Evolutionary conservation across 257 asterid genomes (phyloP).

Genomic region (Solanum virginianum): DNA sequence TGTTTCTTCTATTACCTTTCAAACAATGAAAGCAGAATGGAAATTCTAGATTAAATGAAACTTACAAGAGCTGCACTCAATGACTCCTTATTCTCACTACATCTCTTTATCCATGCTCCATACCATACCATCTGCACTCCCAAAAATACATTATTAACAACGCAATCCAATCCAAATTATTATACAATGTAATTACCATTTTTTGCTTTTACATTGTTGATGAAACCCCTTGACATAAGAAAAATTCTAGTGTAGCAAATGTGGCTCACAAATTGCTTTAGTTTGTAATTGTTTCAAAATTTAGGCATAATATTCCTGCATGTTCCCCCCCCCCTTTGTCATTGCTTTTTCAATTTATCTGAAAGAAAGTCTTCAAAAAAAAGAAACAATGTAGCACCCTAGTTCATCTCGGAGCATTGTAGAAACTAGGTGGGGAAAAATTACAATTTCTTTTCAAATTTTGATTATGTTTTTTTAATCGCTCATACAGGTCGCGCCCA

Average conservation of each 20-base stretch:
- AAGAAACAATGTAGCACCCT: no score
- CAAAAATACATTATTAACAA: not conserved
- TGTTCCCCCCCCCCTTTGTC: not conserved
- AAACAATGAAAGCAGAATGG: no score
- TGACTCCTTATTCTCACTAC: constrained; percentile 19
- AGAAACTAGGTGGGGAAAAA: not conserved
- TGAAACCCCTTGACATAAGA: not conserved
- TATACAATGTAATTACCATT: not conserved
- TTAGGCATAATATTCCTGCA: not conserved
- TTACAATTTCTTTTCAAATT: not conserved
- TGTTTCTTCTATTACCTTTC: no score
- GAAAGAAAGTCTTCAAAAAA: not conserved
- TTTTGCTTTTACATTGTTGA: not conserved
- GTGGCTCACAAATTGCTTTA: not conserved
- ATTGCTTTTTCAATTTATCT: not conserved
- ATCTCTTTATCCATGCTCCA: constrained; percentile 70
- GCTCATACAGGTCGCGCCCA: not conserved
- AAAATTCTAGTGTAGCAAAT: not conserved
- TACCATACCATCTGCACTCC: constrained; percentile 51
- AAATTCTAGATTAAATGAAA: not conserved
- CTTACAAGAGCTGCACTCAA: constrained; percentile 43
- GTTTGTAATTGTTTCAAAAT: not conserved
- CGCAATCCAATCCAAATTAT: no score
- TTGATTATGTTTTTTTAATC: not conserved
- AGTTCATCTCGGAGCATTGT: no score